Percentiles rank a stretch among this genome's conserved stretches.
These are phyloP conservation scores for Talaromyces atroroseus DNA, from an alignment of 2,329 filamentous ascomycete species.

Conservation along the genomic window DNA sequence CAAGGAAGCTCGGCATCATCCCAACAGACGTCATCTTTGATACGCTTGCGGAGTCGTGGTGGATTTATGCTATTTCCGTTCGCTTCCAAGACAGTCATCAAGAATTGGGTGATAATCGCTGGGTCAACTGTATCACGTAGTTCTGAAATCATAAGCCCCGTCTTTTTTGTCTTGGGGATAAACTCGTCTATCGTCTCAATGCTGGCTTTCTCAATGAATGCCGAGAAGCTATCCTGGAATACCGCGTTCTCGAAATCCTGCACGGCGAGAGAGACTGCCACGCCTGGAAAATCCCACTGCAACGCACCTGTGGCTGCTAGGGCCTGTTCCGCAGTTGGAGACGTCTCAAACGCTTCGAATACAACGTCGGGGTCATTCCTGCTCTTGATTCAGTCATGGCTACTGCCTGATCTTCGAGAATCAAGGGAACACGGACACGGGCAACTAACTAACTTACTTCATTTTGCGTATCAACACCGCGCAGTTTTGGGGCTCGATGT, in stretches of 20 bases:
- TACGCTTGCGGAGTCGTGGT: slow-evolving; percentile 48
- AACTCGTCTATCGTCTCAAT: slow-evolving; percentile 2
- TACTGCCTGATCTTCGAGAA: too few species aligned
- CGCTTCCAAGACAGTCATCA: slow-evolving; percentile 56
- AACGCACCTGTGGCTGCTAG: slow-evolving; percentile 50
- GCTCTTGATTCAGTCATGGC: too few species aligned
- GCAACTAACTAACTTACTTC: too few species aligned
- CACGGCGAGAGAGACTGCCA: slow-evolving; percentile 47
- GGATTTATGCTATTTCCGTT: slow-evolving; percentile 41
- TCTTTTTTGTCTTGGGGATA: neutral
- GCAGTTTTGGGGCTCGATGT: slow-evolving; percentile 46
- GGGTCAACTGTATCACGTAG: slow-evolving; percentile 55
- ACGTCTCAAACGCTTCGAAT: slow-evolving; percentile 60
- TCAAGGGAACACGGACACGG: too few species aligned
- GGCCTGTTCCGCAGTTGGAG: slow-evolving; percentile 49
- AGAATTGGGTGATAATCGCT: slow-evolving; percentile 52
- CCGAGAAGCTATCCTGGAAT: slow-evolving; percentile 2
- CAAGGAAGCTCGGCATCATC: slow-evolving; percentile 49
- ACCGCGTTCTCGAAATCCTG: slow-evolving; percentile 27
- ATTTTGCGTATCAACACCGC: slow-evolving; percentile 38
- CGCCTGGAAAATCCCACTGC: slow-evolving; percentile 57
- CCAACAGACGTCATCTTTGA: slow-evolving; percentile 59
- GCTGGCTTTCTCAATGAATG: neutral
- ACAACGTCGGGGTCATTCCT: slow-evolving; percentile 29
- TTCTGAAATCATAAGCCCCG: slow-evolving; percentile 40